Conservation (phyloP, 345 rosid genomes). For the Corchorus olitorius region DNA sequence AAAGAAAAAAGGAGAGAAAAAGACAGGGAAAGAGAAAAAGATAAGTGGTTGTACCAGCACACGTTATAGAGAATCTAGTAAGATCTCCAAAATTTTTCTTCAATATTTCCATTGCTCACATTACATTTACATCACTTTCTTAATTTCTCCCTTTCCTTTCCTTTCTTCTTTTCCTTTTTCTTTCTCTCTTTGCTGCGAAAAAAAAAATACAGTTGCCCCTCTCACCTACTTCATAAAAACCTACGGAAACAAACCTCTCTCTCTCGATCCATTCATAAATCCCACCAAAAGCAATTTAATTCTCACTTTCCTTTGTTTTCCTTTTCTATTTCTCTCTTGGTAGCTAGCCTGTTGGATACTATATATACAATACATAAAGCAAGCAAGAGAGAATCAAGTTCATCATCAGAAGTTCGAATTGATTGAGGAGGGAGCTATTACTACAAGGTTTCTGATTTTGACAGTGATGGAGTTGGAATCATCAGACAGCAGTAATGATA, state of each 20-base stretch:
- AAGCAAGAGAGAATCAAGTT: not conserved
- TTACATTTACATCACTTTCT: constrained; percentile 8
- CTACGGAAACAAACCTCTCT: constrained; percentile 21
- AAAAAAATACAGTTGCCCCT: constrained; percentile 8
- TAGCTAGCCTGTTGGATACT: not conserved
- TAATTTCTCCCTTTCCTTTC: not conserved
- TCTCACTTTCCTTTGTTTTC: not conserved
- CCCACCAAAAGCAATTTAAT: not conserved
- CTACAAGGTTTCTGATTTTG: not conserved
- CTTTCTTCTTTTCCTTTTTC: not conserved
- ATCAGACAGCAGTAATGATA: not conserved
- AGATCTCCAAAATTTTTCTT: constrained; percentile 22
- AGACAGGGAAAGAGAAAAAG: constrained; percentile 17
- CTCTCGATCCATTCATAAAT: constrained; percentile 3
- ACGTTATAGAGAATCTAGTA: constrained; percentile 36
- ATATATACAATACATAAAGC: not conserved
- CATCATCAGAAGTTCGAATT: not conserved
- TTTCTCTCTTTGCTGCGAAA: constrained; percentile 10
- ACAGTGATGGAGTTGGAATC: constrained; percentile 32
- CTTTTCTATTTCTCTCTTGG: constrained; percentile 8
- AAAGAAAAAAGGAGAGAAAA: not conserved
- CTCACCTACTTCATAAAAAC: constrained; percentile 33
- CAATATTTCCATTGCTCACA: not conserved
- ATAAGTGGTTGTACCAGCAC: constrained; percentile 40
- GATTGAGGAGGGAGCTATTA: not conserved